Evolutionary conservation across 2,329 filamentous ascomycete genomes (phyloP).

Genomic region (Colletotrichum noveboracense): DNA sequence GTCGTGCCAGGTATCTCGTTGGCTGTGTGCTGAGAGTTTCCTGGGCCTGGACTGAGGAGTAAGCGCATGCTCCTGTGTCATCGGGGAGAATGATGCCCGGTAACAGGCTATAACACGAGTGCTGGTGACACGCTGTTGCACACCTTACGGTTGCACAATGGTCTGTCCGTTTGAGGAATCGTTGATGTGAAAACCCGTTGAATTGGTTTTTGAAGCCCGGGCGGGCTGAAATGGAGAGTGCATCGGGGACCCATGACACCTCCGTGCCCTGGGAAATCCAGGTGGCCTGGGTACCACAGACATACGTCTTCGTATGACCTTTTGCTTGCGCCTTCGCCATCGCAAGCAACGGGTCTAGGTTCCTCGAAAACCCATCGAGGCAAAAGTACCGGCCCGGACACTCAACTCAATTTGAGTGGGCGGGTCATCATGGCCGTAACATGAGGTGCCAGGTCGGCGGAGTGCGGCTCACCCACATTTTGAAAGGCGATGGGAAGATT

Average conservation of each 20-base stretch:
- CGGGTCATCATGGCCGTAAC: neutral
- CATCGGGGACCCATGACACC: neutral
- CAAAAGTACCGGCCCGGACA: neutral
- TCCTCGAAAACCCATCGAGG: neutral
- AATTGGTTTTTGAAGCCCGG: neutral
- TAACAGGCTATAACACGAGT: slow-evolving; percentile 8
- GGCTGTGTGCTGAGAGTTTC: neutral
- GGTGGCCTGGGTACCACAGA: neutral
- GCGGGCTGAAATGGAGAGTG: neutral
- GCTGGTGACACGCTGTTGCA: neutral
- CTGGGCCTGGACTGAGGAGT: neutral
- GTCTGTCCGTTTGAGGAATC: neutral
- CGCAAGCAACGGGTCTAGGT: neutral
- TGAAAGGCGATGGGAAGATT: slow-evolving; percentile 1
- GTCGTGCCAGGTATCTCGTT: neutral
- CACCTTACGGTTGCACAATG: neutral
- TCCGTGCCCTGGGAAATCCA: neutral
- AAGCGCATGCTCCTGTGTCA: neutral
- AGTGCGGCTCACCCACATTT: slow-evolving; percentile 3
- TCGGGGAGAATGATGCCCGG: neutral
- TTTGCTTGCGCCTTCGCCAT: neutral
- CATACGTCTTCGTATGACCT: neutral
- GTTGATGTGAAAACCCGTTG: neutral
- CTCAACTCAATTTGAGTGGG: neutral
- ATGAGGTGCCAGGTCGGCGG: neutral